A percentile compares a stretch with the other conserved stretches of the same genome.
Conservation (phyloP, 148 eudicot genomes). For the Pharnaceum exiguum region DNA sequence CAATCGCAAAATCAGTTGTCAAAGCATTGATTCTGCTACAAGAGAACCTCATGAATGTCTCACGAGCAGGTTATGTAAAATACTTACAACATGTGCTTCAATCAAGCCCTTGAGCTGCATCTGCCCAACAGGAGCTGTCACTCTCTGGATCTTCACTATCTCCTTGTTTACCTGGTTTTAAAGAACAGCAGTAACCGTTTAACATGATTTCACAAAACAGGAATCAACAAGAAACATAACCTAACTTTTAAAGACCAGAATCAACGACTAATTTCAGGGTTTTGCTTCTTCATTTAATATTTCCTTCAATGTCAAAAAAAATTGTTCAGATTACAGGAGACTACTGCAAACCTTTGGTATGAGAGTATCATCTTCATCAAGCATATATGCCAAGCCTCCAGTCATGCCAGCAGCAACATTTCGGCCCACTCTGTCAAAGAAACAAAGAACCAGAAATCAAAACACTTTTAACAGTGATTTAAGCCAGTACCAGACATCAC, state of each 20-base stretch:
- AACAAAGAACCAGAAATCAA: conserved; percentile 11
- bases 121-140: conserved; percentile 94
- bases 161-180: conserved; percentile 83
- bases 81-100: conserved; percentile 96
- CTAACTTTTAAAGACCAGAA: neutral
- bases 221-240: neutral
- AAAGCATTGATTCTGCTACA: too few species aligned
- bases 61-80: conserved; percentile 3
- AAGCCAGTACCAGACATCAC: neutral
- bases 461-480: neutral
- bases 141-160: conserved; percentile 97
- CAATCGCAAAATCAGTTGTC: too few species aligned
- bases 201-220: neutral
- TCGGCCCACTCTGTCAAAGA: conserved; percentile 72
- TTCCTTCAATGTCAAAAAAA: too few species aligned
- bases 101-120: conserved; percentile 91
- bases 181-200: neutral
- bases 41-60: neutral
- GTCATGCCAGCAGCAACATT: conserved; percentile 99
- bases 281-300: too few species aligned
- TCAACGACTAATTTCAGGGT: too few species aligned
- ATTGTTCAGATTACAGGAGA: neutral
- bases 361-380: conserved; percentile 92
- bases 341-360: conserved; percentile 68
- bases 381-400: conserved; percentile 91